Evolutionary conservation across 2,329 filamentous ascomycete species (phyloP).

Genomic region (Mollisia scopiformis): DNA sequence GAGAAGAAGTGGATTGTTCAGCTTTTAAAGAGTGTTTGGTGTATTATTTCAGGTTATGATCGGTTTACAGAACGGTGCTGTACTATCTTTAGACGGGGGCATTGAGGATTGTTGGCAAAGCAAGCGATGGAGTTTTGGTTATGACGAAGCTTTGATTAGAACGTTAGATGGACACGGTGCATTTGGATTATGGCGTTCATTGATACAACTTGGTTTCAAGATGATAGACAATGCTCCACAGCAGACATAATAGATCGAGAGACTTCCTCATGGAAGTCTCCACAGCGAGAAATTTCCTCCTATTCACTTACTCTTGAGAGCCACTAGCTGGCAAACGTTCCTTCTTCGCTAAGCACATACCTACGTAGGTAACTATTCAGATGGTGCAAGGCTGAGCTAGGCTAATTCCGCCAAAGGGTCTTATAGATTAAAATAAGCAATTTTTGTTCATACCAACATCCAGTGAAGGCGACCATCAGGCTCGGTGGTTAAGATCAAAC

Average conservation of each 20-base stretch:
- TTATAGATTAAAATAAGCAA: no score
- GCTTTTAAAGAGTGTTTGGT: constrained; percentile 36
- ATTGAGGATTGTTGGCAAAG: neutral
- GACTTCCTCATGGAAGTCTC: neutral
- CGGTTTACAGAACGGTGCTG: neutral
- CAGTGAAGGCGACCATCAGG: no score
- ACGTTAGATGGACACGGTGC: neutral
- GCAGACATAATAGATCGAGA: neutral
- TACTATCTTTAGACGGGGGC: neutral
- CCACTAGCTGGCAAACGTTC: no score
- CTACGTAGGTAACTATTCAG: no score
- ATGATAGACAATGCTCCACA: neutral
- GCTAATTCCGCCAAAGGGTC: no score
- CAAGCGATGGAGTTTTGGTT: constrained; percentile 10
- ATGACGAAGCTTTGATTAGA: neutral
- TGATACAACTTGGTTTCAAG: neutral
- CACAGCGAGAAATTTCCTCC: neutral
- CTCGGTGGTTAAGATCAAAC: no score
- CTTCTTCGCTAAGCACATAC: no score
- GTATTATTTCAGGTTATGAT: neutral
- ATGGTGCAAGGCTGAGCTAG: no score
- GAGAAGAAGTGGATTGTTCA: constrained; percentile 44
- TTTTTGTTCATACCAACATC: no score
- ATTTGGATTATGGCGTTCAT: neutral
- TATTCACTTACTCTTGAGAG: no score